Percentiles rank a stretch among this genome's conserved stretches.
Evolutionary conservation across 805 yeast genomes (phyloP).

Genomic region (Saccharomycopsis selenospora): DNA sequence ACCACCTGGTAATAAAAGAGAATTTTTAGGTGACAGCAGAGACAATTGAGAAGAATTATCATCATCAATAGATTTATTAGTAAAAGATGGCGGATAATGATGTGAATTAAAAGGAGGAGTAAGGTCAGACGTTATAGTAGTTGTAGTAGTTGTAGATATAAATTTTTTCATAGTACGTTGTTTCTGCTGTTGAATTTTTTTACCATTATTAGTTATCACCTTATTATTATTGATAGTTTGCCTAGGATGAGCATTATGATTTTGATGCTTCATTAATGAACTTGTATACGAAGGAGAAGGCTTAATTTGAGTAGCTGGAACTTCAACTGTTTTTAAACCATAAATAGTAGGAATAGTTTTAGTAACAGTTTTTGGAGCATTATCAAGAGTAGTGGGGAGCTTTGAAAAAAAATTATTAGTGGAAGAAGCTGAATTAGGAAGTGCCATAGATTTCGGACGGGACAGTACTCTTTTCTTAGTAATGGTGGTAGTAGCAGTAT

Average conservation of each 20-base stretch:
- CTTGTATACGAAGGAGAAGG: slow-evolving; percentile 12
- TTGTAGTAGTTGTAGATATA: background rate
- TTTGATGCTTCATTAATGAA: background rate
- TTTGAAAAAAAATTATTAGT: background rate
- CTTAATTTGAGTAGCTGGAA: slow-evolving; percentile 10
- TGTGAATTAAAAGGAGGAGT: slow-evolving; percentile 23
- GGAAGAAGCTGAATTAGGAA: too few species aligned
- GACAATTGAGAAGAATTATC: background rate
- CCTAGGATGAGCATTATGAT: background rate
- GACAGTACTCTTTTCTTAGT: background rate
- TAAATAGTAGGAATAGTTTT: slow-evolving; percentile 19
- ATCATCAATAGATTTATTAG: slow-evolving; percentile 3
- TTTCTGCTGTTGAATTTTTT: background rate
- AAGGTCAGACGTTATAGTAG: slow-evolving; percentile 1
- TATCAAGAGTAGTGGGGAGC: background rate
- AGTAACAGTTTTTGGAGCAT: slow-evolving; percentile 4
- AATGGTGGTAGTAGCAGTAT: background rate
- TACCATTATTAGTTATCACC: background rate
- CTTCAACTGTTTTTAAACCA: slow-evolving; percentile 19
- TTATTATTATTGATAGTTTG: too few species aligned
- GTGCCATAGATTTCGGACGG: background rate
- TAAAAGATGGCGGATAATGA: slow-evolving; percentile 24
- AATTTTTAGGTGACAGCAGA: slow-evolving; percentile 1
- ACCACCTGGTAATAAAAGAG: background rate
- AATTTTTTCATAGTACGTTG: background rate